Evolutionary conservation across 208 protist species (phyloP).

Genomic region (Leishmania lainsoni): DNA sequence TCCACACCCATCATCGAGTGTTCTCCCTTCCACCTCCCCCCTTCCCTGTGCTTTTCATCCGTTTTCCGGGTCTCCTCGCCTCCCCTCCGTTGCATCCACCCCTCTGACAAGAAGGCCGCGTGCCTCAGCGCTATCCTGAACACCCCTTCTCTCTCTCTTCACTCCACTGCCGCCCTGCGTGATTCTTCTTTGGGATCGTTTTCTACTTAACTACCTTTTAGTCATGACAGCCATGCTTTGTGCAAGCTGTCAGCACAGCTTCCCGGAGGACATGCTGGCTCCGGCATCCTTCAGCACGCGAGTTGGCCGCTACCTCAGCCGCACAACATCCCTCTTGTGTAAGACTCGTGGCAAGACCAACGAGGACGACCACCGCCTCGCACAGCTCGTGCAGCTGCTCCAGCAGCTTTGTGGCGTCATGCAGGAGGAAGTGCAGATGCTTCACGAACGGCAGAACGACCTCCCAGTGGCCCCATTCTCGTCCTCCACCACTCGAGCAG

Average conservation of each 20-base stretch:
- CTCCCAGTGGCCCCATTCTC: neutral
- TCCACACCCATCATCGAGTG: neutral
- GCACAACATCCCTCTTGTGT: conserved; percentile 42
- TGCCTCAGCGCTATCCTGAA: neutral
- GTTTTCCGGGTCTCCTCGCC: neutral
- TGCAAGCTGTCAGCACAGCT: conserved; percentile 77
- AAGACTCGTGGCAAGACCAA: conserved; percentile 40
- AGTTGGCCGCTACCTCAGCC: conserved; percentile 57
- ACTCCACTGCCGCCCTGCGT: neutral
- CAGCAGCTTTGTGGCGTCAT: conserved; percentile 72
- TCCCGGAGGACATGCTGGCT: conserved; percentile 53
- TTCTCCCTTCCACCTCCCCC: neutral
- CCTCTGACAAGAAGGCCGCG: neutral
- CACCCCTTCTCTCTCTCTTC: neutral
- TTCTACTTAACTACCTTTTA: neutral
- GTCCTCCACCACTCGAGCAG: neutral
- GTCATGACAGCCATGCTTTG: conserved; percentile 72
- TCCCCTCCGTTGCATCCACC: neutral
- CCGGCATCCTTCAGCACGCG: conserved; percentile 74
- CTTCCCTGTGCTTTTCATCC: neutral
- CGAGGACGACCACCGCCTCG: conserved; percentile 54
- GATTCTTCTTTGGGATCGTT: neutral
- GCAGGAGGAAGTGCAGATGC: conserved; percentile 67
- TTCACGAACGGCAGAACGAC: conserved; percentile 32
- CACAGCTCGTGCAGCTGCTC: conserved; percentile 44